These are phyloP conservation scores for Suhomyces guaymorum DNA, from an alignment of 1,139 yeast genomes.

Conservation along the genomic window DNA sequence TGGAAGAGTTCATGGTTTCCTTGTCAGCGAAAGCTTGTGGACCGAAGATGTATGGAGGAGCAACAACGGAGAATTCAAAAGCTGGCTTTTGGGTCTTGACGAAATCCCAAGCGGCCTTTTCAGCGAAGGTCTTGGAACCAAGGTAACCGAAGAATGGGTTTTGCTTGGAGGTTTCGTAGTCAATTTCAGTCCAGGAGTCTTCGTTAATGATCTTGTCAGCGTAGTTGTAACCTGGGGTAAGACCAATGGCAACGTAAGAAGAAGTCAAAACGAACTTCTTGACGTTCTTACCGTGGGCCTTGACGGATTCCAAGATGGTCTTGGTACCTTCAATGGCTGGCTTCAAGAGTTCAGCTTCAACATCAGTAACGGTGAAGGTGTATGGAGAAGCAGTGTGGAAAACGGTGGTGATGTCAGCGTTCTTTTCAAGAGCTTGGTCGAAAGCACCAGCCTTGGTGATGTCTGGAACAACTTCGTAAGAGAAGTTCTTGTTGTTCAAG, in stretches of 20 bases:
- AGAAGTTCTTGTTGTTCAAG: slow-evolving; percentile 23
- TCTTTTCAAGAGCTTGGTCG: slow-evolving; percentile 30
- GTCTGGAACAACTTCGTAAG: slow-evolving; percentile 28
- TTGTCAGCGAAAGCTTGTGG: slow-evolving; percentile 31
- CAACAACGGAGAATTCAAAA: slow-evolving; percentile 23
- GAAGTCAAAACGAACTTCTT: slow-evolving; percentile 31
- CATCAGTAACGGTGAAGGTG: slow-evolving; percentile 20
- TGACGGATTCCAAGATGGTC: background rate
- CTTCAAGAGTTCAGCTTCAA: slow-evolving; percentile 20
- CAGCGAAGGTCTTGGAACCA: slow-evolving; percentile 56
- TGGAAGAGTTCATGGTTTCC: slow-evolving; percentile 35
- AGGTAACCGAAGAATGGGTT: slow-evolving; percentile 25
- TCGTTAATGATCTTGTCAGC: too few relatives aligned
- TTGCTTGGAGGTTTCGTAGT: slow-evolving; percentile 33
- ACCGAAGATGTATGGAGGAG: slow-evolving; percentile 29
- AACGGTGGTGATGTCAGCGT: slow-evolving; percentile 32
- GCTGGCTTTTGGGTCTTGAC: slow-evolving; percentile 33
- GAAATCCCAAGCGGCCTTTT: slow-evolving; percentile 56
- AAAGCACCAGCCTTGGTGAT: slow-evolving; percentile 30
- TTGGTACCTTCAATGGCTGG: slow-evolving; percentile 39
- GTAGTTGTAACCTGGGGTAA: too few relatives aligned
- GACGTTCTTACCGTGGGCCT: slow-evolving; percentile 25
- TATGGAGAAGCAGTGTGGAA: slow-evolving; percentile 48
- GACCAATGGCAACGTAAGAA: slow-evolving; percentile 27
- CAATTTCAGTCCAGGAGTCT: slow-evolving; percentile 41